Percentiles rank a stretch among this genome's conserved stretches.
Conservation (phyloP, 2,329 filamentous ascomycete species). For the Pseudogymnoascus sp. region DNA sequence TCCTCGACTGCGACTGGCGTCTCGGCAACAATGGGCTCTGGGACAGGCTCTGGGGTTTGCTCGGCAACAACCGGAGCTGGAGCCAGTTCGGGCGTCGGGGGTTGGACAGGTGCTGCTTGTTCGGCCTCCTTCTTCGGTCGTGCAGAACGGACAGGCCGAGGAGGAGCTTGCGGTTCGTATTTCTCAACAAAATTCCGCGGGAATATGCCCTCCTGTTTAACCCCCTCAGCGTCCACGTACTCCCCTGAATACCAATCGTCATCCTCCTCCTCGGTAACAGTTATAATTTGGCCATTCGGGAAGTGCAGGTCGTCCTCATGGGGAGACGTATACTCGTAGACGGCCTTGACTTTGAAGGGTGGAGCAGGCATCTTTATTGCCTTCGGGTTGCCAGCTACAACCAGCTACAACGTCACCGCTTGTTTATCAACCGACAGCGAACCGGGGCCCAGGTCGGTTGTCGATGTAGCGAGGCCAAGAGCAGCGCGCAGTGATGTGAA, state of each 20-base stretch:
- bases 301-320: slow-evolving; percentile 96
- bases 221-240: slow-evolving; percentile 68
- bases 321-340: slow-evolving; percentile 87
- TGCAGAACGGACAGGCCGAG: slow-evolving; percentile 64
- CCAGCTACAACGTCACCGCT: slow-evolving; percentile 8
- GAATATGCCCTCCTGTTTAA: slow-evolving; percentile 77
- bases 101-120: slow-evolving; percentile 29
- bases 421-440: slow-evolving; percentile 5
- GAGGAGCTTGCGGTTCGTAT: slow-evolving; percentile 84
- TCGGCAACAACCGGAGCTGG: slow-evolving; percentile 12
- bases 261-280: slow-evolving; percentile 86
- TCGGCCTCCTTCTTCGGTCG: slow-evolving; percentile 53
- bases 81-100: slow-evolving; percentile 25
- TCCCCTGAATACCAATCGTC: slow-evolving; percentile 89
- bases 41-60: slow-evolving; percentile 23
- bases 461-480: not conserved
- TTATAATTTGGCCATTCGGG: slow-evolving; percentile 76
- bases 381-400: not conserved
- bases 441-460: slow-evolving; percentile 4
- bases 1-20: slow-evolving; percentile 25
- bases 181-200: slow-evolving; percentile 96
- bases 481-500: not conserved
- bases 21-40: slow-evolving; percentile 30
- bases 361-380: slow-evolving; percentile 52
- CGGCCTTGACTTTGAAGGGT: slow-evolving; percentile 87